These are phyloP conservation scores for Zasmidium citrigriseum DNA, from an alignment of 2,329 filamentous ascomycete species.

Conservation along the genomic window DNA sequence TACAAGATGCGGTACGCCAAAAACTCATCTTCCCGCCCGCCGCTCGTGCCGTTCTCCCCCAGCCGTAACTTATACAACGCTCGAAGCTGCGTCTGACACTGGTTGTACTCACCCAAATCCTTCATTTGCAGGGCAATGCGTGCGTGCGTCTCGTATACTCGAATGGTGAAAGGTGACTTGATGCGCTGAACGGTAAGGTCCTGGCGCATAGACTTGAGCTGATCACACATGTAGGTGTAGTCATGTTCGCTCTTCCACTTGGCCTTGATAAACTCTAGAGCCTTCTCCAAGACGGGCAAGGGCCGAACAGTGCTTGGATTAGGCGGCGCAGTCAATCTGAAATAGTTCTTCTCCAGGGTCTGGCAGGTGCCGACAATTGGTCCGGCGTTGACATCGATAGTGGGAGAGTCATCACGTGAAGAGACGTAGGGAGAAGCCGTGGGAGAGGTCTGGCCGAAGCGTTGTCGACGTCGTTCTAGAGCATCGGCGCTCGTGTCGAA, in stretches of 20 bases:
- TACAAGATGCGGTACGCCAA: conserved; percentile 99
- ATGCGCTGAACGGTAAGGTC: conserved; percentile 97
- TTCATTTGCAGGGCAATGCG: conserved; percentile 97
- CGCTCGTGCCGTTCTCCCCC: conserved; percentile 67
- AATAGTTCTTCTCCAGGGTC: conserved; percentile 87
- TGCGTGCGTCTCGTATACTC: conserved; percentile 95
- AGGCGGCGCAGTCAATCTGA: conserved; percentile 87
- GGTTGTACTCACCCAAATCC: conserved; percentile 99
- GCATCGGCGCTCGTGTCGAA: conserved; percentile 66
- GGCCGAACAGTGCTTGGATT: conserved; percentile 88
- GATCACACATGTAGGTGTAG: conserved; percentile 97
- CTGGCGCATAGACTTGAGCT: conserved; percentile 98
- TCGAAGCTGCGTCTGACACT: conserved; percentile 97
- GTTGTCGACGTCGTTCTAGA: conserved; percentile 84
- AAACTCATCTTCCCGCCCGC: conserved; percentile 91
- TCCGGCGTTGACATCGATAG: conserved; percentile 49
- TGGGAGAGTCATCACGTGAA: conserved; percentile 50
- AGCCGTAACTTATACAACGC: conserved; percentile 84
- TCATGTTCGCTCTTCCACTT: conserved; percentile 95
- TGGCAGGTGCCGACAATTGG: conserved; percentile 86
- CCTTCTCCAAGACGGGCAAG: conserved; percentile 74
- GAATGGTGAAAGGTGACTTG: conserved; percentile 93
- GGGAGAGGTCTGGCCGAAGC: conserved; percentile 61
- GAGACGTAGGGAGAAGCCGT: conserved; percentile 54
- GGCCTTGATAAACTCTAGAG: conserved; percentile 83